Conservation (phyloP, 1,284 basidiomycete genomes). For the Caloboletus firmus region DNA sequence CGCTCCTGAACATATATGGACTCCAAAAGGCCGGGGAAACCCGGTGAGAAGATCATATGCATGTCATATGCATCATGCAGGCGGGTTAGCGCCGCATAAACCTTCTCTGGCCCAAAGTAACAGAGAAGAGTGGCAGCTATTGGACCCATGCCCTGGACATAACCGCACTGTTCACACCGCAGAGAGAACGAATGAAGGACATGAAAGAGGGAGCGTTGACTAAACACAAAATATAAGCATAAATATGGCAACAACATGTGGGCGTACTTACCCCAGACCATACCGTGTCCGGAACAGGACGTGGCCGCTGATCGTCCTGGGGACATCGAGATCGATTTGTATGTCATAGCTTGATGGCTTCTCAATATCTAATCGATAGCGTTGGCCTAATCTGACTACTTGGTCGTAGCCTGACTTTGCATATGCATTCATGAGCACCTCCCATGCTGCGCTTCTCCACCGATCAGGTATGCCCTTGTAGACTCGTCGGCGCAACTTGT, state of each 20-base stretch:
- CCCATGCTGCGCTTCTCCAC: conserved; percentile 94
- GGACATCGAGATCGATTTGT: conserved; percentile 98
- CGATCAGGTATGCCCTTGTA: conserved; percentile 98
- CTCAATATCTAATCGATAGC: conserved; percentile 70
- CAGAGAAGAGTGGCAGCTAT: conserved; percentile 93
- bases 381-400: conserved; percentile 43
- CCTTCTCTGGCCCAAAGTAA: conserved; percentile 88
- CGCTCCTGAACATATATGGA: conserved; percentile 93
- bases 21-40: conserved; percentile 94
- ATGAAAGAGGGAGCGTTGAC: conserved; percentile 92
- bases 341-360: conserved; percentile 88
- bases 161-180: conserved; percentile 85
- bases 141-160: conserved; percentile 99
- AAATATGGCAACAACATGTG: conserved; percentile 8
- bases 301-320: conserved; percentile 94
- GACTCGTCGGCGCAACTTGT: conserved; percentile 68
- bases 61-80: conserved; percentile 88
- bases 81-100: conserved; percentile 80
- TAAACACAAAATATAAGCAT: conserved; percentile 33
- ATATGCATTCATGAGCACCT: conserved; percentile 62
- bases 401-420: conserved; percentile 47
- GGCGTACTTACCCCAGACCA: conserved; percentile 74
- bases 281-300: conserved; percentile 95
- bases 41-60: conserved; percentile 89
- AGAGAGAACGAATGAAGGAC: conserved; percentile 92